A percentile compares a stretch with the other conserved stretches of the same genome.
Evolutionary conservation across 768 basidiomycete species (phyloP).

Genomic region (Clathrus columnatus): DNA sequence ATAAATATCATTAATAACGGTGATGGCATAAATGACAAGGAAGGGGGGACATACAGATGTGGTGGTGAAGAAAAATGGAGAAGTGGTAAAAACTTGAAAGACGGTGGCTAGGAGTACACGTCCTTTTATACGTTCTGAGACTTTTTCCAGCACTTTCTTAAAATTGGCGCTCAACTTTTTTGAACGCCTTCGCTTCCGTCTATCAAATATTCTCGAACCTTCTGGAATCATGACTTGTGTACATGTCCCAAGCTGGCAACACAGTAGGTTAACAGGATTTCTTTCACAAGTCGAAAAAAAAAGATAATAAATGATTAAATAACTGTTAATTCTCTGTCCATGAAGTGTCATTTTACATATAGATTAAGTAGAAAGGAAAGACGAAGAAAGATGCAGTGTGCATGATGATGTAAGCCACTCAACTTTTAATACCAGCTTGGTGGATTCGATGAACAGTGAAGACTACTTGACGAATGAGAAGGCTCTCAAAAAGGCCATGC

Average conservation of each 20-base stretch:
- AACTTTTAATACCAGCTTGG: too few species aligned
- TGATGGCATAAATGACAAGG: not conserved
- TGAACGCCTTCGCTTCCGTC: not conserved
- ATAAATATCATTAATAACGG: too few species aligned
- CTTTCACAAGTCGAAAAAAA: too few species aligned
- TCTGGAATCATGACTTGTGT: constrained; percentile 6
- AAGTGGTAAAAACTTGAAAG: not conserved
- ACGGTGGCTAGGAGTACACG: not conserved
- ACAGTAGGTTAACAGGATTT: not conserved
- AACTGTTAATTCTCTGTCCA: too few species aligned
- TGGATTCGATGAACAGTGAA: not conserved
- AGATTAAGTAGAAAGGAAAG: too few species aligned
- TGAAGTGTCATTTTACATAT: too few species aligned
- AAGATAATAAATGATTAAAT: too few species aligned
- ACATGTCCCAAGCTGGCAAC: not conserved
- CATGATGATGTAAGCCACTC: too few species aligned
- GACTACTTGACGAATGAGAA: constrained; percentile 6
- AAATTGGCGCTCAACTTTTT: not conserved
- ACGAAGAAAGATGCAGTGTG: too few species aligned
- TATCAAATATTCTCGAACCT: constrained; percentile 5
- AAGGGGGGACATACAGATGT: not conserved
- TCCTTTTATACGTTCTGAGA: not conserved
- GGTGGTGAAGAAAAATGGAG: not conserved
- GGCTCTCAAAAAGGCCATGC: constrained; percentile 5
- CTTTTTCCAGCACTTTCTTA: constrained; percentile 11